A percentile compares a stretch with the other conserved stretches of the same genome.
phyloP scores from a whole-genome alignment of 257 asterid species.

The Solanum rostratum region DNA sequence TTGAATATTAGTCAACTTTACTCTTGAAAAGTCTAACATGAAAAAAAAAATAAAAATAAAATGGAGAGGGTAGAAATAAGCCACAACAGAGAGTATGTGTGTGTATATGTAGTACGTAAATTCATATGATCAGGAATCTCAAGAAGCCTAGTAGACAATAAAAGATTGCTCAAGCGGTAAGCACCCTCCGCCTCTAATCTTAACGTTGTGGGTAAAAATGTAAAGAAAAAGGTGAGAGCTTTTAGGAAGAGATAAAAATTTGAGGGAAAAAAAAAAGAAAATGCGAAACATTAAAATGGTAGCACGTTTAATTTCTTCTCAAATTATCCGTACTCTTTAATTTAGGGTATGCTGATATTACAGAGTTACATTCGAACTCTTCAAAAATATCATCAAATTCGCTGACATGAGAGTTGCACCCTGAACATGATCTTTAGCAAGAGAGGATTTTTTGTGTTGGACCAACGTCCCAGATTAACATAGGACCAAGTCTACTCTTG shows the following conservation, averaged over 20 bases:
- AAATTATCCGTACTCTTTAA: neutral
- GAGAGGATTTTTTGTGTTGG: neutral
- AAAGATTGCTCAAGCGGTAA: neutral
- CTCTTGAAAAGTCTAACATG: no score
- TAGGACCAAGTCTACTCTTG: neutral
- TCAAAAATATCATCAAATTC: no score
- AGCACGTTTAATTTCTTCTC: neutral
- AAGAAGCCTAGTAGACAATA: neutral
- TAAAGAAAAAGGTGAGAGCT: no score
- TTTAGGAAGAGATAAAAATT: no score
- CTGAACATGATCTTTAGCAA: neutral
- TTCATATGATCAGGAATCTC: neutral
- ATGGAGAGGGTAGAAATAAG: no score
- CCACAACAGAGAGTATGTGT: no score
- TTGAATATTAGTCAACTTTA: no score
- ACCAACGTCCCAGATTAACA: neutral
- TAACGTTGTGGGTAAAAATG: neutral
- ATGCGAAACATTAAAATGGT: neutral
- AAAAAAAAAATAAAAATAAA: no score
- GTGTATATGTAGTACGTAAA: neutral
- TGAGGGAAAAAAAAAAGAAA: no score
- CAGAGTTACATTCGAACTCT: no score
- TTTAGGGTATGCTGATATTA: neutral
- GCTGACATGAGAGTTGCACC: neutral
- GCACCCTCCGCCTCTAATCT: neutral